Evolutionary conservation across 768 basidiomycete species (phyloP).

Genomic region (Lanmaoa pseudosensibilis): DNA sequence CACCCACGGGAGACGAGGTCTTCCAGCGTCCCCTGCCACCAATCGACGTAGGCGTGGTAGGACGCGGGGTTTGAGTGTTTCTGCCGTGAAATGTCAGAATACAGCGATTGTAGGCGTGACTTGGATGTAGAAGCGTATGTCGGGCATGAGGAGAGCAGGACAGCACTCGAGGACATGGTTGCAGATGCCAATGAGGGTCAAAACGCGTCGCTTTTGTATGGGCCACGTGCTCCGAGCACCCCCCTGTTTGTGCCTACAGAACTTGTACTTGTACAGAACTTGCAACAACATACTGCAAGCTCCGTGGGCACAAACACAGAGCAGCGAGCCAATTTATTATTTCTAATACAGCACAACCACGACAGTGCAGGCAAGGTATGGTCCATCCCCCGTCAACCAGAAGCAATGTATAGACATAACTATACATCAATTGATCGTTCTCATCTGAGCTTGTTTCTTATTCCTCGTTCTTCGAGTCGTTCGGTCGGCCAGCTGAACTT

Average conservation of each 20-base stretch:
- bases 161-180: conserved; percentile 20
- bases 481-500: conserved; percentile 22
- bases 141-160: conserved; percentile 25
- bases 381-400: too few species aligned
- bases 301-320: too few species aligned
- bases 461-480: not conserved
- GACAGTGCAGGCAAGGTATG: not conserved
- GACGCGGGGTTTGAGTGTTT: conserved; percentile 82
- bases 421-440: too few species aligned
- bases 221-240: conserved; percentile 12
- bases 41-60: conserved; percentile 76
- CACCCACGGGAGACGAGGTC: conserved; percentile 57
- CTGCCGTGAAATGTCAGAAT: conserved; percentile 84
- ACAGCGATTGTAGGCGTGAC: conserved; percentile 72
- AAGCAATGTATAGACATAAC: too few species aligned
- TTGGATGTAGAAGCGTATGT: conserved; percentile 32
- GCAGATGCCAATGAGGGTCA: not conserved
- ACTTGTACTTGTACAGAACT: too few species aligned
- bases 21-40: conserved; percentile 80
- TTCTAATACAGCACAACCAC: not conserved
- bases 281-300: too few species aligned
- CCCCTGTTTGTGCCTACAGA: not conserved
- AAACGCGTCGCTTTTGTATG: conserved; percentile 6
- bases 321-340: not conserved
- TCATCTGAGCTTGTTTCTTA: not conserved